These are phyloP conservation scores for Solanum lignicaule DNA, from an alignment of 257 asterid species.

Conservation along the genomic window DNA sequence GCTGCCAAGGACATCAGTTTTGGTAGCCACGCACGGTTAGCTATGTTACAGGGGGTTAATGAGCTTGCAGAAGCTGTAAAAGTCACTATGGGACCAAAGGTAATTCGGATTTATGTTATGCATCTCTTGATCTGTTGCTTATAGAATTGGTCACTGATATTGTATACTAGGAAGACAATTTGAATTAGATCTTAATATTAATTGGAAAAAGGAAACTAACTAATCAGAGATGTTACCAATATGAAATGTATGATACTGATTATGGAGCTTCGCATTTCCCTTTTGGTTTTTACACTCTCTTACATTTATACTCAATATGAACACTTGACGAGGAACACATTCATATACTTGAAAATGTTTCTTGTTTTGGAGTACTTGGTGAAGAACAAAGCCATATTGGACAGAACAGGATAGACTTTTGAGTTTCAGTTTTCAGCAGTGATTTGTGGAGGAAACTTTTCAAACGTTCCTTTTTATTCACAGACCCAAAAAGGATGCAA, in stretches of 20 bases:
- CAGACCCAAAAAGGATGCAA: neutral
- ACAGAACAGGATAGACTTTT: neutral
- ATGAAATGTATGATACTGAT: neutral
- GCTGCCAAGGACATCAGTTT: slow-evolving; percentile 75
- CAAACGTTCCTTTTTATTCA: neutral
- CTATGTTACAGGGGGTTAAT: slow-evolving; percentile 81
- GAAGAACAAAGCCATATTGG: neutral
- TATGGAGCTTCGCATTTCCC: neutral
- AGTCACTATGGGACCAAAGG: slow-evolving; percentile 98
- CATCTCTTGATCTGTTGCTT: neutral
- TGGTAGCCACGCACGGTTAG: slow-evolving; percentile 64
- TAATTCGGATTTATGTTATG: neutral
- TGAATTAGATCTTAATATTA: neutral
- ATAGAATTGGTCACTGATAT: neutral
- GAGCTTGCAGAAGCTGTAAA: slow-evolving; percentile 93
- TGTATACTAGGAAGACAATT: neutral
- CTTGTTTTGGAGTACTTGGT: neutral
- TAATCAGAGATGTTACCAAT: neutral
- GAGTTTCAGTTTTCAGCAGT: neutral
- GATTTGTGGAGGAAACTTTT: neutral
- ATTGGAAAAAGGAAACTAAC: neutral
- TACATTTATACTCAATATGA: neutral
- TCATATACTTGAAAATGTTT: neutral
- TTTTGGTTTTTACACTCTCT: neutral
- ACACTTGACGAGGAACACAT: neutral